Evolutionary conservation across 352 stramenopile species (phyloP), one percentile per base, ranked within the genome.

Genomic region (Phytopythium chamaehyphon): DNA sequence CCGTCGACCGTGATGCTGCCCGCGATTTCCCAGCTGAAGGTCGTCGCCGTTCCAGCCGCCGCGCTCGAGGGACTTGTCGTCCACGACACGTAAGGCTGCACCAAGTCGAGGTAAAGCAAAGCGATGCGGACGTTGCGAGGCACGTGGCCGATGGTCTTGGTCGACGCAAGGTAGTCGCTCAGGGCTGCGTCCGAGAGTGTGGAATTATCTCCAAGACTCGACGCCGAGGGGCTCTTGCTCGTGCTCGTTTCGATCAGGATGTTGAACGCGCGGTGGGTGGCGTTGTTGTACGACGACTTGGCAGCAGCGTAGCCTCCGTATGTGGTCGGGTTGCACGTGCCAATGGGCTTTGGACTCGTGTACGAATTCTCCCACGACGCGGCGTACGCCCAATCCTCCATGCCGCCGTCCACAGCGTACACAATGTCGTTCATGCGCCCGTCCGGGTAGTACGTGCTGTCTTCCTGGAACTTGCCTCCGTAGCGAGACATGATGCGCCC

Each of bases 311-410:
- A 98, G 16, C 90, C 90, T 3, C 82, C 83, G 65, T 87, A 97
- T 12, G 73, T 90, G 12, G 46, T 79, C 8, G 92, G 91, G 19
- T 79, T 79, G 71, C 93, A 98, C 11, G 75, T 54, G n/a, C 65
- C 61, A 22, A 83, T 76, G 11, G 78, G 75, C 47, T 71, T 62
- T 4, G 64, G 55, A n/a, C 59, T 65, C 9, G 62, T 71, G 55
- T 64, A 80, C 22, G 49, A 24, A 33, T 87, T 85, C 49, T 93
- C 79, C 85, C 85, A 96, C 5, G 77, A 91, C 2, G 66, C 74
- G 7, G 90, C 88, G 65, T 98, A 98, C 0, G 71, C 87, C 90
- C 91, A 98, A 70, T 99, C 95, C 68, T 99, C 95, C 90, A 98
- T 98, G 6, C 93, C 95, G 43, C 95, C 96, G 28, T 91, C 58